These are phyloP conservation scores for Penicillium rolfsii DNA, from an alignment of 2,329 filamentous ascomycete species.

Conservation along the genomic window DNA sequence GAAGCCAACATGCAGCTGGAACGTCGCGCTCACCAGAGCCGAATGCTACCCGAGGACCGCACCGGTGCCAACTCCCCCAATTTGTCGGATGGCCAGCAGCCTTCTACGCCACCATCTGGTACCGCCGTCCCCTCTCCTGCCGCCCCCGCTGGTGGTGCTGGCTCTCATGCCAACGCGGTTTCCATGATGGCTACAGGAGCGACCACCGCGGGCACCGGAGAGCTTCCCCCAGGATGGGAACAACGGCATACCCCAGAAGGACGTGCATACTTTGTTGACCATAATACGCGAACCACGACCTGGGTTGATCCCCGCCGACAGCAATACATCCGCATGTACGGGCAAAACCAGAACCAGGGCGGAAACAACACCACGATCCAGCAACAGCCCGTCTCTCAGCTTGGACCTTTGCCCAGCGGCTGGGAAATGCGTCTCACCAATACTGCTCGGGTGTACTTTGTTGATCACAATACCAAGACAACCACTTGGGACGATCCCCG, in stretches of 20 bases:
- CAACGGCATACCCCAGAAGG: slow-evolving; percentile 94
- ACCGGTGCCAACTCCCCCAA: slow-evolving; percentile 92
- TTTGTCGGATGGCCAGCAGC: slow-evolving; percentile 56
- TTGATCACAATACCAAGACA: slow-evolving; percentile 99
- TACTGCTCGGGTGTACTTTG: slow-evolving; percentile 96
- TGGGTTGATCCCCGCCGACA: slow-evolving; percentile 98
- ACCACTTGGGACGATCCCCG: slow-evolving; percentile 98
- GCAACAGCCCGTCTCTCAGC: slow-evolving; percentile 94
- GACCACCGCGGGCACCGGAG: slow-evolving; percentile 90
- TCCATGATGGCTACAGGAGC: slow-evolving; percentile 95
- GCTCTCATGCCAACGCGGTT: slow-evolving; percentile 58
- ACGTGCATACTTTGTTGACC: slow-evolving; percentile 94
- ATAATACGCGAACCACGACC: slow-evolving; percentile 96
- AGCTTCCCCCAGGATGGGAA: slow-evolving; percentile 95
- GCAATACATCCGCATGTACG: slow-evolving; percentile 98
- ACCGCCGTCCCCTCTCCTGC: slow-evolving; percentile 23
- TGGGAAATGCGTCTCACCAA: slow-evolving; percentile 99
- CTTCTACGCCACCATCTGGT: slow-evolving; percentile 52
- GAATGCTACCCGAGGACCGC: slow-evolving; percentile 91
- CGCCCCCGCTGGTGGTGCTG: slow-evolving; percentile 42
- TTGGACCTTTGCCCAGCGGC: slow-evolving; percentile 91
- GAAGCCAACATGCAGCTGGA: slow-evolving; percentile 93
- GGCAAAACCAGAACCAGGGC: slow-evolving; percentile 65
- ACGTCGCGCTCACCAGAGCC: slow-evolving; percentile 89
- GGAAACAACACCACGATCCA: slow-evolving; percentile 82